Evolutionary conservation across 305 asterid genomes (phyloP).

Genomic region (Withania somnifera): DNA sequence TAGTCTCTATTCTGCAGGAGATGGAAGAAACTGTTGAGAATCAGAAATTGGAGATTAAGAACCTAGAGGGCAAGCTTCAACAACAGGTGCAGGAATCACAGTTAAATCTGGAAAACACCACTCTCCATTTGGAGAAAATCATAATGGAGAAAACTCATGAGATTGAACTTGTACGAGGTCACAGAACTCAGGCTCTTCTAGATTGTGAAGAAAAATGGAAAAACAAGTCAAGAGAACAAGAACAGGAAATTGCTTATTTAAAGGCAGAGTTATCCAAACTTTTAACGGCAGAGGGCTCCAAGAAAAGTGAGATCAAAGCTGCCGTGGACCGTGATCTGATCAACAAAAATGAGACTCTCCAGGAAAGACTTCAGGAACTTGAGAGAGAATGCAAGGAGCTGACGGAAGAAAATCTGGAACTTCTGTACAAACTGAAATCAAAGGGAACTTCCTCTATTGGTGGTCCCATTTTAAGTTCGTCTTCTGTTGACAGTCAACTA

Average conservation of each 20-base stretch:
- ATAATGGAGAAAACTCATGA: slow-evolving; percentile 19
- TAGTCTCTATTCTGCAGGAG: slow-evolving; percentile 36
- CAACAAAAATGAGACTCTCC: slow-evolving; percentile 10
- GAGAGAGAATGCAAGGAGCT: slow-evolving; percentile 25
- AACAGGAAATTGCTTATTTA: slow-evolving; percentile 7
- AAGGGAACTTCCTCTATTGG: neutral
- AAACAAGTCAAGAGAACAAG: slow-evolving; percentile 12
- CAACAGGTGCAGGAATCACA: slow-evolving; percentile 14
- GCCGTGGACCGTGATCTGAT: neutral
- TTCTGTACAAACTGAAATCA: slow-evolving; percentile 13
- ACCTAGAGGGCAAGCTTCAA: slow-evolving; percentile 12
- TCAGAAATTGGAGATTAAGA: slow-evolving; percentile 27
- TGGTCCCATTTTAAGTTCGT: neutral
- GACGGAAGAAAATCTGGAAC: slow-evolving; percentile 22
- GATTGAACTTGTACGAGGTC: slow-evolving; percentile 18
- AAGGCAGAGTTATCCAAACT: slow-evolving; percentile 19
- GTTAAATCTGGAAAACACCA: slow-evolving; percentile 5
- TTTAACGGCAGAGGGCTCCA: neutral
- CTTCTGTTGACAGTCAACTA: neutral
- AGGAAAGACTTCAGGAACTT: slow-evolving; percentile 18
- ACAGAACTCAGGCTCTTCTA: slow-evolving; percentile 17
- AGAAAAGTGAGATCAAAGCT: neutral
- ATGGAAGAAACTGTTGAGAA: slow-evolving; percentile 37
- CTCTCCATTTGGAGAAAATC: slow-evolving; percentile 14
- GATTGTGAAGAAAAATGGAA: slow-evolving; percentile 20